phyloP scores from a whole-genome alignment of 2,329 filamentous ascomycete species.

The Fusarium coffeatum region DNA sequence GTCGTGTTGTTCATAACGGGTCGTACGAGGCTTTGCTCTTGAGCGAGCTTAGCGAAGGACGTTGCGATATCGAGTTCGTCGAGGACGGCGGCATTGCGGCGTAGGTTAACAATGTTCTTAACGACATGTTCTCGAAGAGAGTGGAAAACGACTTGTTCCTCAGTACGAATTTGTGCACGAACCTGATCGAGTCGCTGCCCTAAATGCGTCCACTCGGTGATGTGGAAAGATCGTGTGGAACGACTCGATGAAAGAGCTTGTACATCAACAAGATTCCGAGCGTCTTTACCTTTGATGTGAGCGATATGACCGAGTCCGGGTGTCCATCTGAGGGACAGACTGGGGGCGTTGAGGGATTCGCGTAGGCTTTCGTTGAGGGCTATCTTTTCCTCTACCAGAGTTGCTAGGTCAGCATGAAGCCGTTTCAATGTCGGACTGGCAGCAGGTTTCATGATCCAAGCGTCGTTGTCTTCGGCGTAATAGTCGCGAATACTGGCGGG shows the following conservation, averaged over 20 bases:
- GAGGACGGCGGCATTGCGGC: slow-evolving; percentile 89
- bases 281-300: slow-evolving; percentile 87
- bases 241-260: slow-evolving; percentile 78
- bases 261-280: slow-evolving; percentile 52
- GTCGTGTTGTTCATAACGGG: slow-evolving; percentile 76
- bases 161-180: slow-evolving; percentile 80
- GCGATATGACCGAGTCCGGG: slow-evolving; percentile 89
- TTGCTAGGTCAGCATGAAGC: slow-evolving; percentile 75
- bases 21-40: slow-evolving; percentile 77
- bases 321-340: slow-evolving; percentile 85
- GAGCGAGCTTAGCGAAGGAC: slow-evolving; percentile 83
- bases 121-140: slow-evolving; percentile 81
- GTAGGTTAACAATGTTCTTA: slow-evolving; percentile 82
- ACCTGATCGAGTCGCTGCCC: slow-evolving; percentile 83
- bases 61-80: slow-evolving; percentile 93
- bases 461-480: slow-evolving; percentile 69
- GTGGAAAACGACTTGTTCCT: slow-evolving; percentile 85
- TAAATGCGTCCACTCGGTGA: slow-evolving; percentile 84
- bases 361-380: slow-evolving; percentile 71
- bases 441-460: slow-evolving; percentile 73
- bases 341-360: slow-evolving; percentile 68
- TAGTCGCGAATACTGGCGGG: slow-evolving; percentile 63
- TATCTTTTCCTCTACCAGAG: slow-evolving; percentile 69
- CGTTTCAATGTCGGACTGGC: slow-evolving; percentile 74
- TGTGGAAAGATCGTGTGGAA: slow-evolving; percentile 85